Conservation (phyloP, 1,139 yeast genomes). For the Yamadazyma trypodendri region DNA sequence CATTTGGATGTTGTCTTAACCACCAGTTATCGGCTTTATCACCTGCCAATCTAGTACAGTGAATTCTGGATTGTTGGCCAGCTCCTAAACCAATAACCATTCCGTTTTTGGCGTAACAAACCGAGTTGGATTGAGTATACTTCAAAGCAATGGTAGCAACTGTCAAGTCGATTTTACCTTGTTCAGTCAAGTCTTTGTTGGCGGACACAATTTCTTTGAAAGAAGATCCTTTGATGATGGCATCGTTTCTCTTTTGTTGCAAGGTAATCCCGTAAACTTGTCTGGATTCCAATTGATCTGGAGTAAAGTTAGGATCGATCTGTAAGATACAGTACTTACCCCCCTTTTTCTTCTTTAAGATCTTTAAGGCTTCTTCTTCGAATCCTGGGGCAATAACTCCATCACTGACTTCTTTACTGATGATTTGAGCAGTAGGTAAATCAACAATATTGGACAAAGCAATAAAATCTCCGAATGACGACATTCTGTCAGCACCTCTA, state of each 20-base stretch:
- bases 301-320: constrained; percentile 91
- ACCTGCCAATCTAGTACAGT: constrained; percentile 98
- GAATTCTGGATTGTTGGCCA: constrained; percentile 98
- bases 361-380: constrained; percentile 86
- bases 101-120: constrained; percentile 97
- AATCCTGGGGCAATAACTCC: constrained; percentile 99
- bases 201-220: constrained; percentile 89
- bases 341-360: constrained; percentile 88
- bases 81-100: constrained; percentile 99
- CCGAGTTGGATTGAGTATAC: constrained; percentile 97
- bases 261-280: constrained; percentile 94
- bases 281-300: constrained; percentile 81
- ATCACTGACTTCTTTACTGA: constrained; percentile 95
- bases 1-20: constrained; percentile 97
- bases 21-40: constrained; percentile 99
- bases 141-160: constrained; percentile 97
- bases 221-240: constrained; percentile 80
- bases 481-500: constrained; percentile 99
- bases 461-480: constrained; percentile 97
- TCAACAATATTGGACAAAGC: constrained; percentile 96
- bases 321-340: constrained; percentile 96
- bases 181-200: constrained; percentile 84
- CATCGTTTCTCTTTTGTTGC: constrained; percentile 97
- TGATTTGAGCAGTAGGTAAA: constrained; percentile 93
- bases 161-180: constrained; percentile 88